Evolutionary conservation across 306 rosid species (phyloP).

Genomic region (Ziziphus jujuba): DNA sequence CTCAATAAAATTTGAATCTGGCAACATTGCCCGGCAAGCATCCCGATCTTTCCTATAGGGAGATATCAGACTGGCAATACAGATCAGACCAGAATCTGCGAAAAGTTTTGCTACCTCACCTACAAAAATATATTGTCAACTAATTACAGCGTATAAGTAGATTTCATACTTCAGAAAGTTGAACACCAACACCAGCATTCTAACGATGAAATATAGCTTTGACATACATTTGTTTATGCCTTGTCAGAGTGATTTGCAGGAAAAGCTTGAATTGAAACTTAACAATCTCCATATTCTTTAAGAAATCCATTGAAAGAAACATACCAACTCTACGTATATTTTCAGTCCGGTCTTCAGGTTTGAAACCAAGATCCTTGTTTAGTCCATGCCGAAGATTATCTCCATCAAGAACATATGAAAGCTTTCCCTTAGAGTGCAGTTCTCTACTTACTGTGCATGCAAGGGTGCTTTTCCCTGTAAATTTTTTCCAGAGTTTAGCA

Average conservation of each 20-base stretch:
- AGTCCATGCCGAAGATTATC: constrained; percentile 90
- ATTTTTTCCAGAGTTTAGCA: constrained; percentile 1
- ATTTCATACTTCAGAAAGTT: background rate
- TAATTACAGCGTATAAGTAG: background rate
- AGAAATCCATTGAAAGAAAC: constrained; percentile 11
- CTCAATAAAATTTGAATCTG: constrained; percentile 67
- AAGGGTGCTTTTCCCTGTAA: constrained; percentile 81
- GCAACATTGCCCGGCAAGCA: constrained; percentile 68
- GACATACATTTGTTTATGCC: background rate
- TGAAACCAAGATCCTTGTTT: constrained; percentile 73
- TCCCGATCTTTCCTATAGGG: constrained; percentile 75
- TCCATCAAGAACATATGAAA: constrained; percentile 84
- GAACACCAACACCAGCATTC: background rate
- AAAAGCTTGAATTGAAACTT: no score
- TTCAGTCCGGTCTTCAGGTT: constrained; percentile 74
- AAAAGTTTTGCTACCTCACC: constrained; percentile 86
- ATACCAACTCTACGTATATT: constrained; percentile 86
- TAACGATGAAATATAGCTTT: background rate
- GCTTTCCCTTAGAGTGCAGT: constrained; percentile 58
- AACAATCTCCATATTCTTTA: background rate
- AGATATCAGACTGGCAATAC: constrained; percentile 80
- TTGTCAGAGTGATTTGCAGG: no score
- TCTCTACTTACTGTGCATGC: constrained; percentile 73
- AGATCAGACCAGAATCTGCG: constrained; percentile 76
- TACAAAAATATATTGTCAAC: constrained; percentile 25